Evolutionary conservation across 441 rosid genomes (phyloP).

Genomic region (Populus hybrid): DNA sequence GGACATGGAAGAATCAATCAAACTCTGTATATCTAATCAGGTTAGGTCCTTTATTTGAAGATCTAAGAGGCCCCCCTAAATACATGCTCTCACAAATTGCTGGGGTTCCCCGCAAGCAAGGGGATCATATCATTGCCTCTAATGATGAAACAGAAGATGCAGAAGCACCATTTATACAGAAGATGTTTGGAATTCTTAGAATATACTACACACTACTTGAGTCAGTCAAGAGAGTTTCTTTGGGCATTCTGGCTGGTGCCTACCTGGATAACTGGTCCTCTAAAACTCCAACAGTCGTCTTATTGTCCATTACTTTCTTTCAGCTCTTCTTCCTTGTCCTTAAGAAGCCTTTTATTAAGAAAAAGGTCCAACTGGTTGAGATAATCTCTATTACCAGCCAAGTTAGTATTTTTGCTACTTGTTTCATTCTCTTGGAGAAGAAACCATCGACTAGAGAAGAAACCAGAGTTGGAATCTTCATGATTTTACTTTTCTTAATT

Average conservation of each 20-base stretch:
- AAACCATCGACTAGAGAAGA: slow-evolving; percentile 36
- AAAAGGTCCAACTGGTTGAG: slow-evolving; percentile 82
- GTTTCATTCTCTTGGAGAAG: slow-evolving; percentile 43
- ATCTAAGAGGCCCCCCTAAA: slow-evolving; percentile 91
- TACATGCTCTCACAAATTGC: slow-evolving; percentile 93
- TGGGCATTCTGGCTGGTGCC: slow-evolving; percentile 74
- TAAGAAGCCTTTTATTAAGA: slow-evolving; percentile 93
- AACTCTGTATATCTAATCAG: slow-evolving; percentile 41
- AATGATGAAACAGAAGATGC: slow-evolving; percentile 97
- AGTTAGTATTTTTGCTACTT: slow-evolving; percentile 54
- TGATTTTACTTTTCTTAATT: slow-evolving; percentile 60
- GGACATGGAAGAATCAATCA: slow-evolving; percentile 75
- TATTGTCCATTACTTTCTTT: slow-evolving; percentile 65
- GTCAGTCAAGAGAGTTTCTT: slow-evolving; percentile 49
- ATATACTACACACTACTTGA: slow-evolving; percentile 79
- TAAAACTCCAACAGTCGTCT: slow-evolving; percentile 43
- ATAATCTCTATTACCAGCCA: slow-evolving; percentile 59
- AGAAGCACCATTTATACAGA: slow-evolving; percentile 90
- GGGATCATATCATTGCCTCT: slow-evolving; percentile 68
- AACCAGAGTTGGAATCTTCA: slow-evolving; percentile 53
- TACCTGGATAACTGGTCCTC: slow-evolving; percentile 45
- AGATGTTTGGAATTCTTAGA: slow-evolving; percentile 82
- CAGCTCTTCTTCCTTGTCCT: slow-evolving; percentile 85
- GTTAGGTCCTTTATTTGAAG: slow-evolving; percentile 82
- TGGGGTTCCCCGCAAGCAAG: slow-evolving; percentile 39